Conservation (phyloP, 352 stramenopile genomes). For the Phytophthora aleatoria region DNA sequence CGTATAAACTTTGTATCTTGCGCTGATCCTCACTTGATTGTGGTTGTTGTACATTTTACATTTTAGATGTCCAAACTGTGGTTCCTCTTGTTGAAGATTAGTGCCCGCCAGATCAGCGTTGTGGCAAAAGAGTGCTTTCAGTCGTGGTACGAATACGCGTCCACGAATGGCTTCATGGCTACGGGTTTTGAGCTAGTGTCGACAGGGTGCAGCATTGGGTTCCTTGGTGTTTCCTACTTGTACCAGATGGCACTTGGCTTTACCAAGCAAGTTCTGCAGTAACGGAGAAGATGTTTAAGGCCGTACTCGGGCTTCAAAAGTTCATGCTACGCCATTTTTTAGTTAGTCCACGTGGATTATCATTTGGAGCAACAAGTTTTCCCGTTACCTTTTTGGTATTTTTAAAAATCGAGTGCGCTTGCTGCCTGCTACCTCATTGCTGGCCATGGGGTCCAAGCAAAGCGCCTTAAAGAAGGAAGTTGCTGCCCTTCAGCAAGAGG, state of each 20-base stretch:
- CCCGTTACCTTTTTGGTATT: constrained; percentile 19
- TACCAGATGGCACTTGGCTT: constrained; percentile 56
- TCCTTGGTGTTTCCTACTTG: constrained; percentile 59
- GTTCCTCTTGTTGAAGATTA: constrained; percentile 80
- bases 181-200: constrained; percentile 72
- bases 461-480: constrained; percentile 71
- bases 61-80: constrained; percentile 80
- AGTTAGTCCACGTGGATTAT: not conserved
- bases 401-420: constrained; percentile 17
- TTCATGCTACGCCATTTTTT: constrained; percentile 7
- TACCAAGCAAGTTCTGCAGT: constrained; percentile 37
- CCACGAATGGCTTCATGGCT: constrained; percentile 64
- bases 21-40: constrained; percentile 3
- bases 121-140: constrained; percentile 69
- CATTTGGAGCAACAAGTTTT: constrained; percentile 24
- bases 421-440: not conserved
- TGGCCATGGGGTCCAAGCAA: constrained; percentile 57
- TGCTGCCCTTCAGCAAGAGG: constrained; percentile 46
- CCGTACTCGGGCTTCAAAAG: not conserved
- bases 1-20: not conserved
- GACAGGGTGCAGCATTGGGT: constrained; percentile 68
- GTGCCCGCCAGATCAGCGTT: constrained; percentile 63
- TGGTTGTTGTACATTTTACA: not conserved
- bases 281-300: not conserved
- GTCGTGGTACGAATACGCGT: constrained; percentile 78